These are phyloP conservation scores for Stenogyne calaminthoides DNA, from an alignment of 305 asterid genomes.

Conservation along the genomic window DNA sequence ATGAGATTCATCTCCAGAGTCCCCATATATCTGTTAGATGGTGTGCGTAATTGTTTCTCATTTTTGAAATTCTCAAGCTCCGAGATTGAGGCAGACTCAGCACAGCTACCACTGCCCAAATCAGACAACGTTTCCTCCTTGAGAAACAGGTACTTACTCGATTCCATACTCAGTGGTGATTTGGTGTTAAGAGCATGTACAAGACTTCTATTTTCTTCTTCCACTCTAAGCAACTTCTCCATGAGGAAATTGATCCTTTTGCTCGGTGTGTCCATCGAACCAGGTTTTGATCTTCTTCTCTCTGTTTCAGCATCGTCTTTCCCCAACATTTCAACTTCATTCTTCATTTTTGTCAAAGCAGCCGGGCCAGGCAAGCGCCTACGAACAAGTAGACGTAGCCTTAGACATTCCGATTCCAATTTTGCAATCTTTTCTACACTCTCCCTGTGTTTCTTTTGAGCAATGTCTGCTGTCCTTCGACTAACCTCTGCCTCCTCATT, in stretches of 20 bases:
- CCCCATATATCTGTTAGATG: constrained; percentile 44
- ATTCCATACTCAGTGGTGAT: background rate
- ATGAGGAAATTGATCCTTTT: constrained; percentile 45
- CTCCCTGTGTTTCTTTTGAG: constrained; percentile 64
- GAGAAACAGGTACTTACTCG: constrained; percentile 33
- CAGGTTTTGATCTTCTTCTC: constrained; percentile 43
- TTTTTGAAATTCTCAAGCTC: constrained; percentile 63
- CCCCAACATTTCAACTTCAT: constrained; percentile 57
- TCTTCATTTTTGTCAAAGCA: constrained; percentile 69
- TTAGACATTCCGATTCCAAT: constrained; percentile 71
- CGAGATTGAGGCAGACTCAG: constrained; percentile 50
- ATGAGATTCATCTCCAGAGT: constrained; percentile 72
- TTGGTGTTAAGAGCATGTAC: constrained; percentile 43
- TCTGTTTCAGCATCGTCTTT: constrained; percentile 46
- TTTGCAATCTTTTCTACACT: constrained; percentile 54
- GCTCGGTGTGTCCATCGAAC: constrained; percentile 16
- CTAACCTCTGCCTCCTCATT: constrained; percentile 77
- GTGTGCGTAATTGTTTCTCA: constrained; percentile 33
- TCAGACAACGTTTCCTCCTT: constrained; percentile 52
- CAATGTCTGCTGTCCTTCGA: constrained; percentile 59
- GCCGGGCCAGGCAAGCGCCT: constrained; percentile 82
- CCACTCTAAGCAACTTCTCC: constrained; percentile 55
- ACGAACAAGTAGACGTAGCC: constrained; percentile 64
- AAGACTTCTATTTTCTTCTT: constrained; percentile 65
- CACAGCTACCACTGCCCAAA: constrained; percentile 59